Evolutionary conservation across 768 basidiomycete genomes (phyloP).

Genomic region (Calocera viscosa): DNA sequence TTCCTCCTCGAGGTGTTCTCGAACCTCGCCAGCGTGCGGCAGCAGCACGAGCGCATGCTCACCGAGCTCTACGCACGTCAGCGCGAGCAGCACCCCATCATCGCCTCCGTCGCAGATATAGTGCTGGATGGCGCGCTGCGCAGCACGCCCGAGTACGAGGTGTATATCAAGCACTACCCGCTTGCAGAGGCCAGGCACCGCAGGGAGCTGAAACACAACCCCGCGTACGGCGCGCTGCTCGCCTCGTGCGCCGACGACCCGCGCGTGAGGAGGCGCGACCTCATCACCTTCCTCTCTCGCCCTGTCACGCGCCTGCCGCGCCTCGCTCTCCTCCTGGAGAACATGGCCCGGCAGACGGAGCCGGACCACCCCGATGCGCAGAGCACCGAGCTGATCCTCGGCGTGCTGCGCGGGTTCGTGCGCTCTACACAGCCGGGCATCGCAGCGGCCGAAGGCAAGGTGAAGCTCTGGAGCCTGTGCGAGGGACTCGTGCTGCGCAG

Average conservation of each 20-base stretch:
- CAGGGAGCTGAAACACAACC: slow-evolving; percentile 57
- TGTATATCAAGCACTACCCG: slow-evolving; percentile 80
- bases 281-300: slow-evolving; percentile 70
- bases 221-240: slow-evolving; percentile 53
- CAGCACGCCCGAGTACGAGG: slow-evolving; percentile 59
- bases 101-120: slow-evolving; percentile 74
- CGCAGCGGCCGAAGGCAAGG: slow-evolving; percentile 78
- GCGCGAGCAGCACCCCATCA: slow-evolving; percentile 68
- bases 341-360: slow-evolving; percentile 52
- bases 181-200: slow-evolving; percentile 72
- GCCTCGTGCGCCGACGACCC: slow-evolving; percentile 50
- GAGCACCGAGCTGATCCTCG: slow-evolving; percentile 51
- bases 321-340: slow-evolving; percentile 58
- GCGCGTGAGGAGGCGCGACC: slow-evolving; percentile 58
- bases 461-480: slow-evolving; percentile 71
- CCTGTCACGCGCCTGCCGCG: slow-evolving; percentile 83
- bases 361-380: slow-evolving; percentile 67
- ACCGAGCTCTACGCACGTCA: slow-evolving; percentile 66
- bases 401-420: slow-evolving; percentile 55
- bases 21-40: slow-evolving; percentile 58
- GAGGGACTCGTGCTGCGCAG: slow-evolving; percentile 62
- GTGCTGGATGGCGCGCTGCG: slow-evolving; percentile 46
- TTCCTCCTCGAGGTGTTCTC: slow-evolving; percentile 78
- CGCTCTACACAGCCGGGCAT: slow-evolving; percentile 86
- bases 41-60: slow-evolving; percentile 57